phyloP scores from a whole-genome alignment of 768 basidiomycete genomes.

The Lactarius trivialis region DNA sequence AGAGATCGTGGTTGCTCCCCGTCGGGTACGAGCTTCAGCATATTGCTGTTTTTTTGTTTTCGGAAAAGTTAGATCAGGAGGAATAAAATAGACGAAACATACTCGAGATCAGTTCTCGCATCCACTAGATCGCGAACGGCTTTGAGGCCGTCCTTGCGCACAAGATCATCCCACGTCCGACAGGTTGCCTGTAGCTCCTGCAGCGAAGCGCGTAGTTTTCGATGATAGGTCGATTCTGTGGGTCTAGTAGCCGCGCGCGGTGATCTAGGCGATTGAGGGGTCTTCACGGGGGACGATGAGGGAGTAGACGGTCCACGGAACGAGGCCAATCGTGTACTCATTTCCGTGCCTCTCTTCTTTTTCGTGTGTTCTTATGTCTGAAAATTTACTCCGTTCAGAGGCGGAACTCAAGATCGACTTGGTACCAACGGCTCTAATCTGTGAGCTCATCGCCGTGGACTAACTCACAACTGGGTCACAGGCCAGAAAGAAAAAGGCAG shows the following conservation, averaged over 20 bases:
- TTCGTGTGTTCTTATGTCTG: not conserved
- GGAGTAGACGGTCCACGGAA: conserved; percentile 79
- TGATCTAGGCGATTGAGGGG: conserved; percentile 33
- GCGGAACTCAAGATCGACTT: conserved; percentile 56
- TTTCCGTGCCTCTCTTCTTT: conserved; percentile 19
- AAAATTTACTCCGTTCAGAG: conserved; percentile 20
- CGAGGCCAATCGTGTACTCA: conserved; percentile 61
- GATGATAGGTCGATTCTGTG: conserved; percentile 71
- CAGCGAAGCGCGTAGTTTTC: conserved; percentile 62
- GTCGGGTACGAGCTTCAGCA: conserved; percentile 45
- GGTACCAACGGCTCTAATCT: conserved; percentile 30
- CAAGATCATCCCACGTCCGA: conserved; percentile 78
- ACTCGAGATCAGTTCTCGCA: conserved; percentile 82
- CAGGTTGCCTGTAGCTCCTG: conserved; percentile 59
- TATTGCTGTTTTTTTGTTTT: conserved; percentile 47
- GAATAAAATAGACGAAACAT: conserved; percentile 28
- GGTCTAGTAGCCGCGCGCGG: conserved; percentile 39
- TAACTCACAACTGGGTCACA: conserved; percentile 28
- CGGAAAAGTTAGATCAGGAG: not conserved
- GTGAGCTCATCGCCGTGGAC: not conserved
- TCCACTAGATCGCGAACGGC: conserved; percentile 68
- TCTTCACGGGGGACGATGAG: conserved; percentile 53
- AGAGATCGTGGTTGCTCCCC: conserved; percentile 49
- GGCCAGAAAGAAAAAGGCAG: conserved; percentile 69
- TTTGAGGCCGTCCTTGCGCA: conserved; percentile 72